phyloP scores from a whole-genome alignment of 176 grass and related monocot genomes.

The Musa itinerans region DNA sequence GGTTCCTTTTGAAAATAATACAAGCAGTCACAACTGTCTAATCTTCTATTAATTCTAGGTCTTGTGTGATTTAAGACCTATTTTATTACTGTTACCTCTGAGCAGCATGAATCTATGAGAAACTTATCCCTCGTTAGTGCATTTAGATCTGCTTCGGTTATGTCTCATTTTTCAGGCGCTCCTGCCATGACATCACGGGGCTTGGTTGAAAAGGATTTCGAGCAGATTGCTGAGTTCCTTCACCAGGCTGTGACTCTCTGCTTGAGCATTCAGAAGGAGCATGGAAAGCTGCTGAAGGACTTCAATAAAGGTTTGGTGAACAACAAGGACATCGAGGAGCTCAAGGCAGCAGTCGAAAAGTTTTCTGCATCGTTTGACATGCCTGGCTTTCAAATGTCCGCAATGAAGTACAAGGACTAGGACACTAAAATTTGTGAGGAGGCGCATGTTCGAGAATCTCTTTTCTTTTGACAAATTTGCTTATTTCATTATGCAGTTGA shows the following conservation, averaged over 20 bases:
- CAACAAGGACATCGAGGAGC: slow-evolving; percentile 69
- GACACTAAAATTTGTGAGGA: background rate
- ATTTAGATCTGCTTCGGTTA: no score
- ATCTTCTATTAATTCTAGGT: no score
- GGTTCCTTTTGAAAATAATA: no score
- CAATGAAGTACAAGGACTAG: slow-evolving; percentile 92
- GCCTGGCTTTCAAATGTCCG: slow-evolving; percentile 65
- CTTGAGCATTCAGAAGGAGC: slow-evolving; percentile 74
- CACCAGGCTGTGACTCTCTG: slow-evolving; percentile 81
- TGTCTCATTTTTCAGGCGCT: slow-evolving; percentile 34
- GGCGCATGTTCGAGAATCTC: no score
- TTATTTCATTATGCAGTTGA: no score
- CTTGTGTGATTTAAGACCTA: no score
- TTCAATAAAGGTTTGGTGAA: slow-evolving; percentile 74
- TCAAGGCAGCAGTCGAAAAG: slow-evolving; percentile 63
- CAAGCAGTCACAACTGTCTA: no score
- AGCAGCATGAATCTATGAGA: background rate
- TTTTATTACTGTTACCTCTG: no score
- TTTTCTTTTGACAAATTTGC: no score
- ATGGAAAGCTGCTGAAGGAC: slow-evolving; percentile 74
- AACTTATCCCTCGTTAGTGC: background rate
- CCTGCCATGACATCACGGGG: slow-evolving; percentile 90
- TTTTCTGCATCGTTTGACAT: slow-evolving; percentile 74
- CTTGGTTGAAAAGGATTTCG: slow-evolving; percentile 82
- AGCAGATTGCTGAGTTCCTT: slow-evolving; percentile 92